Evolutionary conservation across 495 filamentous ascomycete genomes (phyloP).

Genomic region (Hyaloscypha bicolor): DNA sequence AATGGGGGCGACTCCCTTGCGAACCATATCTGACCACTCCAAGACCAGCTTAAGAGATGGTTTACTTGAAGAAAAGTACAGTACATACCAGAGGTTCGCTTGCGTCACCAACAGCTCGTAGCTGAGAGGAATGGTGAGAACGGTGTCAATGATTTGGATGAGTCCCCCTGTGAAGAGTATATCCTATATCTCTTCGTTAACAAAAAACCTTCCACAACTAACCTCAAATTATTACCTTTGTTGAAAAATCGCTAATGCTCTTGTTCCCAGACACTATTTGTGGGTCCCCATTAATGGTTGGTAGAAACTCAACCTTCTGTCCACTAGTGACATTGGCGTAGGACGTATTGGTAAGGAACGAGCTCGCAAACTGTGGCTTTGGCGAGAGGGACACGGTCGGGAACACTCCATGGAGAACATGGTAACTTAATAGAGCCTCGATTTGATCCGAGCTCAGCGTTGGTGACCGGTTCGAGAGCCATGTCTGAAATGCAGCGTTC

Average conservation of each 20-base stretch:
- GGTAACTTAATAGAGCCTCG: not conserved
- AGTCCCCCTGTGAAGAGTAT: not conserved
- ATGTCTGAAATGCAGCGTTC: not conserved
- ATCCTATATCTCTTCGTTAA: not conserved
- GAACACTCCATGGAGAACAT: not conserved
- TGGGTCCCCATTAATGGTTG: not conserved
- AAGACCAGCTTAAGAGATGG: too few relatives aligned
- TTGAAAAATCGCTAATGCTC: not conserved
- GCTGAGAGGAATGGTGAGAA: not conserved
- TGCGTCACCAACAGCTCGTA: not conserved
- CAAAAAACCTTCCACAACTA: not conserved
- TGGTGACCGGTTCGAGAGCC: not conserved
- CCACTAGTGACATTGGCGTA: constrained; percentile 2
- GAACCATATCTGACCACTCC: too few relatives aligned
- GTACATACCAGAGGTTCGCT: not conserved
- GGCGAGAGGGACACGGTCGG: not conserved
- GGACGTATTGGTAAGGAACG: not conserved
- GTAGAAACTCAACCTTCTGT: not conserved
- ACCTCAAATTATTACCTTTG: not conserved
- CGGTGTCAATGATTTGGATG: not conserved
- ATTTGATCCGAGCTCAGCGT: not conserved
- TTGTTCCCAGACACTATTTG: not conserved
- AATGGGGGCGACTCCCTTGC: too few relatives aligned
- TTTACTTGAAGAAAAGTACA: too few relatives aligned
- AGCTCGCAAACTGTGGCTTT: not conserved